These are phyloP conservation scores for Boletus edulis DNA, from an alignment of 768 basidiomycete species.

Conservation along the genomic window DNA sequence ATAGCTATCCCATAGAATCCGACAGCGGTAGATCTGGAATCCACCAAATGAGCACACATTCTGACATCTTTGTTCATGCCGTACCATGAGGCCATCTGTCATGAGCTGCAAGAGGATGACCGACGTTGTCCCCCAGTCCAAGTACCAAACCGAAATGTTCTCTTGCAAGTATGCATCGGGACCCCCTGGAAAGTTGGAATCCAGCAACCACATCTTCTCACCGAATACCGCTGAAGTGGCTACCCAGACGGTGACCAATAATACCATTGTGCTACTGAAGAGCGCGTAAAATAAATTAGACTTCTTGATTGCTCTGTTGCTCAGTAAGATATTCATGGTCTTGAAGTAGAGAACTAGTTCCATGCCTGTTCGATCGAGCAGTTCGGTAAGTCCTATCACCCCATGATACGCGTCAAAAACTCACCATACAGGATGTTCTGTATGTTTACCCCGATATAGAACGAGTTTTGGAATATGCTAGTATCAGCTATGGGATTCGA, in stretches of 20 bases:
- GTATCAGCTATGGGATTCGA: not conserved
- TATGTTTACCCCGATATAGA: constrained; percentile 16
- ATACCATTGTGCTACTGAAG: constrained; percentile 26
- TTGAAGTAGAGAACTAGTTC: constrained; percentile 23
- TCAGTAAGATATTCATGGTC: constrained; percentile 15
- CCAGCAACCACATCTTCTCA: constrained; percentile 36
- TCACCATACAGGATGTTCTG: constrained; percentile 25
- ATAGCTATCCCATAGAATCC: constrained; percentile 31
- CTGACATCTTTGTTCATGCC: not conserved
- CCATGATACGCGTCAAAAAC: not conserved
- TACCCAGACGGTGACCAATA: constrained; percentile 32
- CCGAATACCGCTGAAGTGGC: constrained; percentile 20
- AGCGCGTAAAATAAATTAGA: constrained; percentile 18
- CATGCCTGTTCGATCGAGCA: constrained; percentile 12
- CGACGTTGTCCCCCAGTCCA: constrained; percentile 24
- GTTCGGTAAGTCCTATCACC: not conserved
- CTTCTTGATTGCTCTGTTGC: not conserved
- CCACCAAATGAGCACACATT: not conserved
- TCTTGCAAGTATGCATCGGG: constrained; percentile 29
- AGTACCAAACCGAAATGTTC: constrained; percentile 26
- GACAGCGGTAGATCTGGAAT: constrained; percentile 40
- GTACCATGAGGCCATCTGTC: constrained; percentile 32
- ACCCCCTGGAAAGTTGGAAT: constrained; percentile 35
- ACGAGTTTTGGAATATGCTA: constrained; percentile 9
- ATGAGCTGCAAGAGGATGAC: constrained; percentile 33